Evolutionary conservation across 2,329 filamentous ascomycete genomes (phyloP), one percentile per base, ranked within the genome.

Genomic region (Ophiostoma tasmaniense): DNA sequence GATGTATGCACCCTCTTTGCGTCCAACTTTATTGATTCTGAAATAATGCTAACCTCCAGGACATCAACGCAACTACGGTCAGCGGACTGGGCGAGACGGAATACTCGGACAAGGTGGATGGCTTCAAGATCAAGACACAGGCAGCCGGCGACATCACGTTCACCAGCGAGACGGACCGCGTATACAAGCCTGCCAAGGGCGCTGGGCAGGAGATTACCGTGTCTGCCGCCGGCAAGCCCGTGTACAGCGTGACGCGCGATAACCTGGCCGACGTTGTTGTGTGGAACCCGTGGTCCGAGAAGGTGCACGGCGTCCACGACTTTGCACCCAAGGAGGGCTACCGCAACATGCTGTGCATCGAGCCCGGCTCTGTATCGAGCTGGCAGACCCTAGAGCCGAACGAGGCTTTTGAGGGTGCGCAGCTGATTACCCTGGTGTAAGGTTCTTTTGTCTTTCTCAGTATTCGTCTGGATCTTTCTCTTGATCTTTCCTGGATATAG

Each of bases 221-320:
- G 65, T 76, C 82, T 20, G 87, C 91, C 74, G 84, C 80, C 66
- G 89, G 87, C 71, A 84, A 85, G 75, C 82, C 88, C 17, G 81
- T 85, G 66, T 93, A 90, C 81, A 87, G 88, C 70, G 84, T 98
- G 68, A 86, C 90, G 55, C 87, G 95, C 71, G 92, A 97, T 79
- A 93, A 92, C 73, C 84, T 99, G 73, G 85, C 86, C 71, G 92
- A 98, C 73, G 89, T 95, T 20, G 94, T 97, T 0, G 90, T 98
- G 37, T 99, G 95, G 95, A 99, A 99, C 80, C 95, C 95, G 1
- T 97, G 94, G 93, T 84, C 85, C 55, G 91, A 93, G 72, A 96
- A 96, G 82, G 88, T 91, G 1, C 86, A 88, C 74, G 84, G 84
- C 5, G 96, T 97, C 81, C 88, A 82, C 67, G 95, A 99, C 79